Conservation (phyloP, 1,284 basidiomycete genomes). For the Tylopilus sp. region DNA sequence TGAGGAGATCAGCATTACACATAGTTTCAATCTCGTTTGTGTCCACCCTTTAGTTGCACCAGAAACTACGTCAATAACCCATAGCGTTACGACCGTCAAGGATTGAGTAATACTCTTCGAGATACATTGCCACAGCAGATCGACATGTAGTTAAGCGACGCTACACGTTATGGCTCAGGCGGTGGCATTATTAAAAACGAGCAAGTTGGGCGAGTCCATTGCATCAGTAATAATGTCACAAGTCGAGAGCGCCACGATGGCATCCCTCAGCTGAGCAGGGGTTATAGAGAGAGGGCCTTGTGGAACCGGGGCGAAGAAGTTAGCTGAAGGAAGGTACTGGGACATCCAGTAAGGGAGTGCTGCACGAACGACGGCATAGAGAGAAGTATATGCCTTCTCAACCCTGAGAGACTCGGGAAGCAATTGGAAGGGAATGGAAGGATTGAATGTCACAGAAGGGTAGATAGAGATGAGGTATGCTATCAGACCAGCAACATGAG, state of each 20-base stretch:
- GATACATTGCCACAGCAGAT: conserved; percentile 15
- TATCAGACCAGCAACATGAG: conserved; percentile 68
- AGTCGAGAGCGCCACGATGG: conserved; percentile 61
- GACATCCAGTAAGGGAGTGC: conserved; percentile 59
- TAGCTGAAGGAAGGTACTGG: conserved; percentile 55
- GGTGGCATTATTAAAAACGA: conserved; percentile 86
- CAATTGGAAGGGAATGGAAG: conserved; percentile 36
- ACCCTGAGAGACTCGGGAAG: conserved; percentile 16
- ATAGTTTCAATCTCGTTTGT: background rate
- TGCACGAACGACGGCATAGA: conserved; percentile 53
- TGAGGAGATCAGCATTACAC: no score
- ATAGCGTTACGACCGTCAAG: background rate
- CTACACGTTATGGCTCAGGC: conserved; percentile 8
- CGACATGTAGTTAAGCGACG: conserved; percentile 4
- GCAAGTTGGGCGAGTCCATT: conserved; percentile 60
- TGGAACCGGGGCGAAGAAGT: conserved; percentile 42
- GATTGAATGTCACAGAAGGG: conserved; percentile 59
- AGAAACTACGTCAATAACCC: background rate
- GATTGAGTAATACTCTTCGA: background rate
- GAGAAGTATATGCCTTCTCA: conserved; percentile 32
- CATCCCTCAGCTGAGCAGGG: conserved; percentile 72
- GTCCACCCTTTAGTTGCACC: background rate
- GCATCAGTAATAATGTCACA: conserved; percentile 49
- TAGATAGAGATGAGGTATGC: conserved; percentile 85
- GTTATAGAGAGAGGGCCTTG: conserved; percentile 47